Base-by-base conservation (phyloP, 257 asterid species). In the Plantago elongata region DNA sequence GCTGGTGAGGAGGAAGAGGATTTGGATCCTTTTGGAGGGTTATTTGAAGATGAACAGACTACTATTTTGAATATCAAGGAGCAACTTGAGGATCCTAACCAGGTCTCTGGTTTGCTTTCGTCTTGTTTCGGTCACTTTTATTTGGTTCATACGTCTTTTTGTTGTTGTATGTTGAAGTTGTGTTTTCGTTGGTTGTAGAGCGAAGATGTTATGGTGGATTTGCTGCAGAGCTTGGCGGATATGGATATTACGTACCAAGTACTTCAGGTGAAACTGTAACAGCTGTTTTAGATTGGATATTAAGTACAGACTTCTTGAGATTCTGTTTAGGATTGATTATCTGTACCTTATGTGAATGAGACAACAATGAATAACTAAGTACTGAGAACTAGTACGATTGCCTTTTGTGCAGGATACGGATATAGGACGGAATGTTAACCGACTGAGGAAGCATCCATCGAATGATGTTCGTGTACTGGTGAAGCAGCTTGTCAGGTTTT, bases 201-300 rank as follows among this genome's bases (percentile, higher is more conserved):
- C 66, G 97, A 93, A 70, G 94, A 82, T n/a, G 74, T 74, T 43
- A 73, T 85, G 73, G 81, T 85, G 72, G 95, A 82, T 58, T 69
- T 87, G 77, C 79, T 93, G 71, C 99, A 87, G 70, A 79, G 5
- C 71, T 70, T 93, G 67, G 81, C 87, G 13, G 95, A 93, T 64
- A 89, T 93, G 96, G 97, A 89, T 69, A 89, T 93, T 60, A 89
- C 91, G 0, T 87, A 81, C 68, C 86, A 79, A 72, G 89, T 95
- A 65, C 92, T 93, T 37, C 71, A 83, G 91, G 99, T 86, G 59
- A 52, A 34, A 34, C 0, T 34, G n/a, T n/a, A n/a, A n/a, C n/a
- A n/a, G n/a, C n/a, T 34, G 40, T 34, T 34, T 7, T 7, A 22
- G 27, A 22, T 22, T 22, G 27, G 27, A 22, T 22, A 34, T 34